These are phyloP conservation scores for Boechera retrofracta DNA, from an alignment of 345 rosid species.

Conservation along the genomic window DNA sequence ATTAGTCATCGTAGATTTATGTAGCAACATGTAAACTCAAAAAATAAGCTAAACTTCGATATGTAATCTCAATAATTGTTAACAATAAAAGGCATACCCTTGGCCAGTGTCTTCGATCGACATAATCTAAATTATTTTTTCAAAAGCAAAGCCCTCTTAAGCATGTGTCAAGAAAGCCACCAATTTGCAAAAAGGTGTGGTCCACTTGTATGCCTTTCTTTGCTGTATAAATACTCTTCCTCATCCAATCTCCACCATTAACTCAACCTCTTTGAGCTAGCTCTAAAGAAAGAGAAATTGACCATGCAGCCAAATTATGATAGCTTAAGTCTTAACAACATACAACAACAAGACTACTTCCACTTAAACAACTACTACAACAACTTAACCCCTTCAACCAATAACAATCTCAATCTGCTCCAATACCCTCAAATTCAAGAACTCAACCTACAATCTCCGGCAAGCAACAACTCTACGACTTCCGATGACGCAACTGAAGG, in stretches of 20 bases:
- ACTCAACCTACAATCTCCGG: conserved; percentile 53
- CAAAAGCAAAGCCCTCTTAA: conserved; percentile 37
- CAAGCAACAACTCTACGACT: conserved; percentile 79
- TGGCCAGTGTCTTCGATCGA: conserved; percentile 34
- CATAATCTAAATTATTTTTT: conserved; percentile 50
- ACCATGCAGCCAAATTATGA: conserved; percentile 59
- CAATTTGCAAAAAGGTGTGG: conserved; percentile 47
- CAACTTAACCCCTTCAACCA: conserved; percentile 47
- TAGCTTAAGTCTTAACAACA: conserved; percentile 42
- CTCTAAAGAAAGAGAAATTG: conserved; percentile 10
- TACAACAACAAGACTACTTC: conserved; percentile 47
- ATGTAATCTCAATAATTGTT: neutral
- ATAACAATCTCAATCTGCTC: conserved; percentile 44
- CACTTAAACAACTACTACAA: conserved; percentile 50
- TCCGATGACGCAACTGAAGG: conserved; percentile 86
- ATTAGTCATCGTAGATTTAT: neutral
- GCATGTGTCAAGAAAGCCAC: conserved; percentile 42
- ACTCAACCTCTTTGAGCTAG: conserved; percentile 37
- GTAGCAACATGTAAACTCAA: neutral
- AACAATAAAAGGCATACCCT: neutral
- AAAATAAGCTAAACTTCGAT: neutral
- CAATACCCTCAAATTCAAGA: conserved; percentile 46
- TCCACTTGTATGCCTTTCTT: conserved; percentile 53
- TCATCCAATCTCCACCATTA: conserved; percentile 42
- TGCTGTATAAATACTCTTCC: conserved; percentile 52